Evolutionary conservation across 75 land plant genomes (phyloP).

Genomic region (Pinus tabuliformis): DNA sequence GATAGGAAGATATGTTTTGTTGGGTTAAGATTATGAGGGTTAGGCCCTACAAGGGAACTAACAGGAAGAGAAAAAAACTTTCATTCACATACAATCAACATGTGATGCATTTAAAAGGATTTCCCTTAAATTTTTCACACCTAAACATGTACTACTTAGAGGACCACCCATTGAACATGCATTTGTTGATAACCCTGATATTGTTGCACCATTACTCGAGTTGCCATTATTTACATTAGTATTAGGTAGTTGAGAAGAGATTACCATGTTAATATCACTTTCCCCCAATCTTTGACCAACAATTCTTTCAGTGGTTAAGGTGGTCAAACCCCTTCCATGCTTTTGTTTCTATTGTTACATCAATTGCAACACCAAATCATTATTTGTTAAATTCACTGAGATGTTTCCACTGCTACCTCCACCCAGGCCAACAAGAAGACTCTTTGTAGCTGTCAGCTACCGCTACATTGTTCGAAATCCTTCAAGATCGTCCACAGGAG

Average conservation of each 20-base stretch:
- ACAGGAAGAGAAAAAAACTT: neutral
- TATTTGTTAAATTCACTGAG: conserved; percentile 4
- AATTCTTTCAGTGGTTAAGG: neutral
- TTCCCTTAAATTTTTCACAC: neutral
- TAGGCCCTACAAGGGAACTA: neutral
- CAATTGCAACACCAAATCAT: conserved; percentile 21
- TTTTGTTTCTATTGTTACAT: conserved; percentile 17
- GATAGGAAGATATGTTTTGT: neutral
- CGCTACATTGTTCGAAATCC: conserved; percentile 9
- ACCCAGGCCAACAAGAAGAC: conserved; percentile 4
- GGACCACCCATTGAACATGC: neutral
- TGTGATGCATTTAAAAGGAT: neutral
- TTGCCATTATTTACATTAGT: neutral
- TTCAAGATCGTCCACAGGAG: conserved; percentile 11
- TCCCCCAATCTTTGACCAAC: neutral
- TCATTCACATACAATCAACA: conserved; percentile 1
- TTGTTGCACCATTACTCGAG: neutral
- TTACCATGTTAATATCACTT: conserved; percentile 2
- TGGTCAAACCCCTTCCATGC: conserved; percentile 11
- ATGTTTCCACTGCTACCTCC: conserved; percentile 4
- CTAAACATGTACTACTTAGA: neutral
- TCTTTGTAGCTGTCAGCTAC: conserved; percentile 12
- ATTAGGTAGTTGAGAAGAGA: conserved; percentile 11
- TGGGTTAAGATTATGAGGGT: neutral
- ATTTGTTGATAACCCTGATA: neutral